These are phyloP conservation scores for Yarrowia osloensis DNA, from an alignment of 805 yeast species.

Conservation along the genomic window DNA sequence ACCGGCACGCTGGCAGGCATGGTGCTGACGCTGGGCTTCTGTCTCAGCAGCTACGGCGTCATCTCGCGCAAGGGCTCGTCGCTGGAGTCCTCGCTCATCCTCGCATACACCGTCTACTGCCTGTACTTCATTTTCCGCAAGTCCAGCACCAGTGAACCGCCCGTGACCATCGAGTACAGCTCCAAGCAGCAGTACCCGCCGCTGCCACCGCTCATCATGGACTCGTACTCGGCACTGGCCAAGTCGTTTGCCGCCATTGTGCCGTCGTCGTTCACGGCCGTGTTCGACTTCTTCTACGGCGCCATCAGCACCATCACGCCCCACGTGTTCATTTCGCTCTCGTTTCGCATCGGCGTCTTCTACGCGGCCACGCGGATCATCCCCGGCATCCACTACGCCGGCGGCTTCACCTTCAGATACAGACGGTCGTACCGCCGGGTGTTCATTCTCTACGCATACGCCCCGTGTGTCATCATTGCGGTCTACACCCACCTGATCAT, in stretches of 20 bases:
- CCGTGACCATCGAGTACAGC: neutral
- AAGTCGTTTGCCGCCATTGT: slow-evolving; percentile 44
- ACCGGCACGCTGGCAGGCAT: slow-evolving; percentile 87
- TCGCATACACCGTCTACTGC: slow-evolving; percentile 90
- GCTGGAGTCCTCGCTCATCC: slow-evolving; percentile 81
- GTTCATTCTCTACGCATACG: slow-evolving; percentile 71
- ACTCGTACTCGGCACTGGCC: slow-evolving; percentile 44
- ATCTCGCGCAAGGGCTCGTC: slow-evolving; percentile 82
- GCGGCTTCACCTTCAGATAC: slow-evolving; percentile 27
- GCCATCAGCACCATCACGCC: slow-evolving; percentile 70
- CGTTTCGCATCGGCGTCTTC: slow-evolving; percentile 83
- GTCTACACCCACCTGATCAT: slow-evolving; percentile 92
- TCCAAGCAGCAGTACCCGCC: slow-evolving; percentile 36
- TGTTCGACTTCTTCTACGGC: slow-evolving; percentile 49
- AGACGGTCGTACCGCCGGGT: slow-evolving; percentile 31
- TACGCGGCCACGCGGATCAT: slow-evolving; percentile 90
- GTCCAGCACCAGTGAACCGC: slow-evolving; percentile 5
- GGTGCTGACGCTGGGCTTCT: slow-evolving; percentile 72
- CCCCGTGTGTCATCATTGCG: slow-evolving; percentile 92
- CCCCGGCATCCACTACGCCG: slow-evolving; percentile 58
- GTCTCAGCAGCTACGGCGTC: slow-evolving; percentile 62
- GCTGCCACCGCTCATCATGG: slow-evolving; percentile 46
- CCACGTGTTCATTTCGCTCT: slow-evolving; percentile 76
- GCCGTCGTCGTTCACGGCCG: slow-evolving; percentile 47
- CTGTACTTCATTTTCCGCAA: slow-evolving; percentile 92